These are phyloP conservation scores for Hypholoma fasciculare DNA, from an alignment of 768 basidiomycete species.

Conservation along the genomic window DNA sequence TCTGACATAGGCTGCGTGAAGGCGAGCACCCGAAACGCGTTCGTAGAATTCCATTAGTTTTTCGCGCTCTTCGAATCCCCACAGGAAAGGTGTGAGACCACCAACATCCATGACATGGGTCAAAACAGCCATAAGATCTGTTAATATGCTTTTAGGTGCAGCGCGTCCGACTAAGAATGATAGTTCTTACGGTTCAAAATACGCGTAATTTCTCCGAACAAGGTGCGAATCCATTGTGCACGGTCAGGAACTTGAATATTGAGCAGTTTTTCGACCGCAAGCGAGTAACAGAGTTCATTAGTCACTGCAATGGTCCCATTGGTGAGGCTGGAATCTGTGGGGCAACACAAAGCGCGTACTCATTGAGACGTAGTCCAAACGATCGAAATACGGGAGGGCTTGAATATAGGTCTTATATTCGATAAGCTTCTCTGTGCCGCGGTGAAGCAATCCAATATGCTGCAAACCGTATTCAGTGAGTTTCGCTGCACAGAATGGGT, in stretches of 20 bases:
- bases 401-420: constrained; percentile 99
- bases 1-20: constrained; percentile 97
- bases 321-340: not conserved
- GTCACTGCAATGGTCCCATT: constrained; percentile 65
- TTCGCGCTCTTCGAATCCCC: constrained; percentile 99
- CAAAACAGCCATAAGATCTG: constrained; percentile 95
- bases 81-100: constrained; percentile 96
- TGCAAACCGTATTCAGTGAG: constrained; percentile 25
- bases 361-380: constrained; percentile 99
- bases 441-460: constrained; percentile 95
- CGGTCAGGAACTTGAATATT: constrained; percentile 97
- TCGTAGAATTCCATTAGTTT: constrained; percentile 99
- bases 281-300: constrained; percentile 95
- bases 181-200: constrained; percentile 79
- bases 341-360: constrained; percentile 51
- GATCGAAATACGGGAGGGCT: constrained; percentile 98
- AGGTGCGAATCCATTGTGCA: constrained; percentile 96
- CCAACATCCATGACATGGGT: constrained; percentile 98
- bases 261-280: constrained; percentile 96
- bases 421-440: constrained; percentile 98
- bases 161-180: constrained; percentile 4
- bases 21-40: constrained; percentile 95
- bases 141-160: not conserved
- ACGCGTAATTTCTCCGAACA: constrained; percentile 97
- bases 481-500: not conserved